Evolutionary conservation across 2,329 filamentous ascomycete species (phyloP), one percentile per base, ranked within the genome.

Genomic region (Ceratocystis colombiana): DNA sequence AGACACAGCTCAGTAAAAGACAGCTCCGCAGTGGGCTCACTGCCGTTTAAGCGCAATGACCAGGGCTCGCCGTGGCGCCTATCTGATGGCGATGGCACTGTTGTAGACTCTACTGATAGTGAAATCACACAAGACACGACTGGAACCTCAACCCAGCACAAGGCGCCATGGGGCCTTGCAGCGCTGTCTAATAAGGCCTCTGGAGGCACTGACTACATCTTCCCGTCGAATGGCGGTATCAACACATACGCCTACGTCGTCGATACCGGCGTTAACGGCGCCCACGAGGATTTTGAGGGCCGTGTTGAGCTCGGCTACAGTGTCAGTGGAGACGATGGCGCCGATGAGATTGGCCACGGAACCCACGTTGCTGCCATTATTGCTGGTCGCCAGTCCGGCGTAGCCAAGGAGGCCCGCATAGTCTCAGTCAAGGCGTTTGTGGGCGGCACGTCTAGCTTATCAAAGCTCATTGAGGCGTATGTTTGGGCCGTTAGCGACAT

Each of bases 121-220:
- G 62, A 61, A 33, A 64, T 67, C 8, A 62, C 66, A 10, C 33
- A 28, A 10, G 46, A 65, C 45, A 67, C 62, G 5, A 44, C n/a
- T 22, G 66, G 70, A 90, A 90, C 90, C 95, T 96, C 64, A 1
- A 74, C 71, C 7, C 73, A 76, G 70, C 61, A 15, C 8, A 61
- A 69, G 65, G 71, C 73, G 33, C 62, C 74, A n/a, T 75, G 73
- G 72, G 73, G 74, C 41, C 71, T 76, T 1, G 73, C 71, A 22
- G 68, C 74, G 12, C 70, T 76, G 66, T 76, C 74, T 12, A 73
- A 73, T 69, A 71, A 72, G 37, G 28, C 64, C 0, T 64, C 64
- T 0, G 73, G 72, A 46, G 71, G 57, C 48, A 20, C 57, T 10
- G 61, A 62, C 63, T 72, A 72, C 66, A 41, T 66, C 6, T 72